A percentile compares a stretch with the other conserved stretches of the same genome.
These are phyloP conservation scores for Groenewaldozyma auringiensis DNA, from an alignment of 1,139 yeast genomes.

Conservation along the genomic window DNA sequence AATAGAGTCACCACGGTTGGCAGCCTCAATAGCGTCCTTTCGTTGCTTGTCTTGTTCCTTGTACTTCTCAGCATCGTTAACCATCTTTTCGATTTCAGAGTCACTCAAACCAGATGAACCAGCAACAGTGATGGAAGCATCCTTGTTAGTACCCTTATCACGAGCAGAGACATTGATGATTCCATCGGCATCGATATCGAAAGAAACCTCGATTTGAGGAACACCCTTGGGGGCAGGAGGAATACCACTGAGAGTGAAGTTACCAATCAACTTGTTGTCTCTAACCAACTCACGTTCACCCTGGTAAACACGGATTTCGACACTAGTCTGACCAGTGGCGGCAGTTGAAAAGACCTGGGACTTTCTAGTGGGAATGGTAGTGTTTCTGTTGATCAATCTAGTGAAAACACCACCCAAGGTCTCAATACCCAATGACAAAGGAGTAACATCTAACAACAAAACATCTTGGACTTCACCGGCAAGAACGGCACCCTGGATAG, in stretches of 20 bases:
- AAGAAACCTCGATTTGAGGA: slow-evolving; percentile 97
- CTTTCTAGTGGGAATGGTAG: slow-evolving; percentile 96
- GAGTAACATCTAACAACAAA: slow-evolving; percentile 90
- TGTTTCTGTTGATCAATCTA: slow-evolving; percentile 94
- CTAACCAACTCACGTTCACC: slow-evolving; percentile 99
- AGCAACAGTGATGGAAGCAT: slow-evolving; percentile 97
- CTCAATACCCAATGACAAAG: slow-evolving; percentile 96
- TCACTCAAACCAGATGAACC: slow-evolving; percentile 97
- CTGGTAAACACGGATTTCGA: slow-evolving; percentile 98
- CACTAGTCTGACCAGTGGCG: slow-evolving; percentile 98
- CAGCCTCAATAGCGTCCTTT: slow-evolving; percentile 87
- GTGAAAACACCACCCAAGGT: slow-evolving; percentile 99
- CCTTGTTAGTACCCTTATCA: slow-evolving; percentile 98
- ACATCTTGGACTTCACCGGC: slow-evolving; percentile 98
- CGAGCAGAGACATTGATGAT: slow-evolving; percentile 97
- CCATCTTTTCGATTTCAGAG: slow-evolving; percentile 96
- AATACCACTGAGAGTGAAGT: slow-evolving; percentile 91
- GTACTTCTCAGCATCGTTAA: slow-evolving; percentile 95
- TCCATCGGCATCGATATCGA: slow-evolving; percentile 98
- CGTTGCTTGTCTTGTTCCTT: slow-evolving; percentile 95
- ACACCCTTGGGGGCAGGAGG: slow-evolving; percentile 99
- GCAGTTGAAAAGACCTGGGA: slow-evolving; percentile 98
- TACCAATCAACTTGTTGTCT: slow-evolving; percentile 97
- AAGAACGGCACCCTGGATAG: slow-evolving; percentile 97
- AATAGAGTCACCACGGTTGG: slow-evolving; percentile 96